phyloP scores from a whole-genome alignment of 148 eudicot genomes.

The Rheum nobile region DNA sequence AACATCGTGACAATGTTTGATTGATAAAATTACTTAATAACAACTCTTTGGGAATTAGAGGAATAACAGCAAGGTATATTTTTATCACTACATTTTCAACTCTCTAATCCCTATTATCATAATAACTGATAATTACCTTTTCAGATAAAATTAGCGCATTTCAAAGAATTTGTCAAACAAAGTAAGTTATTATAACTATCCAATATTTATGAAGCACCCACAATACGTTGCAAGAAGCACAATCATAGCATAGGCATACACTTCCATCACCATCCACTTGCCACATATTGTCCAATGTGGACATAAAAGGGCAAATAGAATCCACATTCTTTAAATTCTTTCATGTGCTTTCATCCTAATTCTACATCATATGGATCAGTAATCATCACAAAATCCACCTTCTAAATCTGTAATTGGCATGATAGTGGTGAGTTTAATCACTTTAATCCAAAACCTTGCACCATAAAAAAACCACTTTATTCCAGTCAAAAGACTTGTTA shows the following conservation, averaged over 20 bases:
- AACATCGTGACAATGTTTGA: too few relatives aligned
- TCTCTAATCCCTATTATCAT: background rate
- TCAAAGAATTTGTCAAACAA: background rate
- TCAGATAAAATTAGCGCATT: background rate
- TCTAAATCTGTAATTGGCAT: background rate
- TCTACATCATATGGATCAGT: background rate
- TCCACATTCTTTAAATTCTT: background rate
- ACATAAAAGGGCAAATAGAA: background rate
- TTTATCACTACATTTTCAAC: background rate
- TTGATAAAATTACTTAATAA: too few relatives aligned
- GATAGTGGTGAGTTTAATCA: slow-evolving; percentile 1
- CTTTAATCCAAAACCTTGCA: background rate
- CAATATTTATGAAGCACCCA: background rate
- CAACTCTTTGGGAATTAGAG: too few relatives aligned
- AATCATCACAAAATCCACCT: background rate
- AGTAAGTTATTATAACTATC: background rate
- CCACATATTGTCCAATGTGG: background rate
- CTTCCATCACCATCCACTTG: background rate
- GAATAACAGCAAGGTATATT: background rate
- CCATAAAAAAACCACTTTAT: background rate
- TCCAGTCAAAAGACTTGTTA: slow-evolving; percentile 1
- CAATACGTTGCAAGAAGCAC: background rate
- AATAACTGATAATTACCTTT: background rate
- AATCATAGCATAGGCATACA: background rate
- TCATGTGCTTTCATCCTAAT: background rate